Evolutionary conservation across 176 grass and related monocot species (phyloP).

Genomic region (Zea mays): DNA sequence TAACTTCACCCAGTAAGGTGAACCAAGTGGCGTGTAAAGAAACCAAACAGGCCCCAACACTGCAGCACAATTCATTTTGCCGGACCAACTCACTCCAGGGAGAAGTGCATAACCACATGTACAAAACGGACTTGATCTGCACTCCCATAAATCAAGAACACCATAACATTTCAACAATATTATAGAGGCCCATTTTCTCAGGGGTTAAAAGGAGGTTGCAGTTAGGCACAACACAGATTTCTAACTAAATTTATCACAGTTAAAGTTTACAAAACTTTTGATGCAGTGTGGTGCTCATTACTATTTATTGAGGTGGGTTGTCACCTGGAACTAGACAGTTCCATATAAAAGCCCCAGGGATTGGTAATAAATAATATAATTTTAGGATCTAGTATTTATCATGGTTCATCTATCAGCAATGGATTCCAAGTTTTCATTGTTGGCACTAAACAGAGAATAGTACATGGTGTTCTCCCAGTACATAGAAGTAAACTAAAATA

Average conservation of each 20-base stretch:
- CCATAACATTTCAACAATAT: background rate
- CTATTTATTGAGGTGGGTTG: background rate
- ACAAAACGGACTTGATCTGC: background rate
- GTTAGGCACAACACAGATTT: background rate
- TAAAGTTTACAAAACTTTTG: conserved; percentile 7
- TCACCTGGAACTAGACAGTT: background rate
- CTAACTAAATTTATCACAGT: conserved; percentile 5
- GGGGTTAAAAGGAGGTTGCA: background rate
- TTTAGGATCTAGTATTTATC: background rate
- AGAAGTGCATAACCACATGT: background rate
- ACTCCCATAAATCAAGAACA: too few relatives aligned
- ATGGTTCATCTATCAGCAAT: background rate
- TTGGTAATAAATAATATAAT: background rate
- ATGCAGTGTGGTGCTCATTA: background rate
- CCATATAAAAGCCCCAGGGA: background rate
- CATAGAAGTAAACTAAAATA: background rate
- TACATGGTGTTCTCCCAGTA: background rate
- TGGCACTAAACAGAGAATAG: background rate
- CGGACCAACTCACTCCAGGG: background rate
- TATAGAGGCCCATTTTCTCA: background rate
- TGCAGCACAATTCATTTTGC: background rate
- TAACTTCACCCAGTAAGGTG: background rate
- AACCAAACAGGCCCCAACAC: background rate
- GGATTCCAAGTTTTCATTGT: background rate
- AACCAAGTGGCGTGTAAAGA: background rate